Conservation (phyloP, 176 grass and related monocot species). For the Phyllostachys edulis region DNA sequence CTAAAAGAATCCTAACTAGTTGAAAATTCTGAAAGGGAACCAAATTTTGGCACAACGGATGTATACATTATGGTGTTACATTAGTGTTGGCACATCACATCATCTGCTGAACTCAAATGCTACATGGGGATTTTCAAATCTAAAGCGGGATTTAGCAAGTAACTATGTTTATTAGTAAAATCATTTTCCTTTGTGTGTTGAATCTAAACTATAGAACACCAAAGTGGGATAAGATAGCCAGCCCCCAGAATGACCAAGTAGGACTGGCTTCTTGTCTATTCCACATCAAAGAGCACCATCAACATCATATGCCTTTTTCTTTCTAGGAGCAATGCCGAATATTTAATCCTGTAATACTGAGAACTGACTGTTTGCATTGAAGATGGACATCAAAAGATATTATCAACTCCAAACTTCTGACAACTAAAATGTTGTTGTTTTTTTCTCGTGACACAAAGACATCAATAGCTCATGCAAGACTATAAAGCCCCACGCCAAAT, state of each 20-base stretch:
- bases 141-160: background rate
- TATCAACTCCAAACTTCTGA: background rate
- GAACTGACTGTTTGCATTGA: slow-evolving; percentile 9
- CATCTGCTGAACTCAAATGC: background rate
- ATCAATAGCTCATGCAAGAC: background rate
- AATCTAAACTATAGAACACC: background rate
- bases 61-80: background rate
- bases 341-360: background rate
- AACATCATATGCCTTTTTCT: background rate
- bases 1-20: background rate
- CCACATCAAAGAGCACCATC: background rate
- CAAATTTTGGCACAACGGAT: background rate
- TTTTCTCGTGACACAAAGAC: background rate
- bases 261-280: background rate
- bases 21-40: background rate
- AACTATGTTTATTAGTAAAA: background rate
- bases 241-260: background rate
- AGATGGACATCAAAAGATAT: background rate
- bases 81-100: background rate
- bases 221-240: background rate
- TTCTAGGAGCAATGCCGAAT: background rate
- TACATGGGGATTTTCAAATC: background rate
- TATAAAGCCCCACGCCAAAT: background rate
- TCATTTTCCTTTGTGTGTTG: background rate
- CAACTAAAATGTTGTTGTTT: background rate